Evolutionary conservation across 768 basidiomycete species (phyloP), one percentile per base, ranked within the genome.

Genomic region (Pisolithus sp.): DNA sequence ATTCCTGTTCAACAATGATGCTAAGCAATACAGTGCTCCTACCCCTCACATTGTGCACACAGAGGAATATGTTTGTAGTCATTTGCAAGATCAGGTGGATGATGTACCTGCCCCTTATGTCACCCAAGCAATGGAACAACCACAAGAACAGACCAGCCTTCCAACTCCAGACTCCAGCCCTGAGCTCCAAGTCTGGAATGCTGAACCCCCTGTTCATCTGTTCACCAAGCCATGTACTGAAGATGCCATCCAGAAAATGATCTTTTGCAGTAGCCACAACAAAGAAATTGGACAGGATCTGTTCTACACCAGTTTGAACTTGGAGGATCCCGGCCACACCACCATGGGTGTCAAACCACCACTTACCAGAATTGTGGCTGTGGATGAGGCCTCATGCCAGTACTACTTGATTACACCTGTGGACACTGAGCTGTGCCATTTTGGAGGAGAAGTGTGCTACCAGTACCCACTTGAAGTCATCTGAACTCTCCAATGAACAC

Each of bases 381-480:
- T 7, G 26, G 59, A 62, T 17, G 34, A 38, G 0, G 55, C 52
- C 7, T 40, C 61, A 1, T n/a, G 12, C 9, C 5, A 48, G 3
- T 62, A 55, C 53, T 61, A 64, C 6, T 5, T 2, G 7, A 24
- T 43, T 7, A 20, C 17, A 13, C 43, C 41, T 7, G 7, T 7
- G 3, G 13, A 24, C 2, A 18, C 36, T 21, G 28, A 18, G 17
- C 8, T 28, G 28, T 17, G 48, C n/a, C 4, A 21, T 0, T 46
- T 23, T 8, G 42, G 51, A 20, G 17, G 3, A 4, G 21, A 8
- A 9, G 3, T 17, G 12, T 28, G 49, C 8, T 51, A 48, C 15
- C 7, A 3, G 12, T 67, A 54, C 44, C 20, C 59, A 0, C 47
- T 61, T 20, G 21, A 31, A 8, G 12, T 46, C 21, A 42, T 66